A percentile compares a stretch with the other conserved stretches of the same genome.
Evolutionary conservation across 768 basidiomycete species (phyloP).

Genomic region (Omphalotus guepiniiformis): DNA sequence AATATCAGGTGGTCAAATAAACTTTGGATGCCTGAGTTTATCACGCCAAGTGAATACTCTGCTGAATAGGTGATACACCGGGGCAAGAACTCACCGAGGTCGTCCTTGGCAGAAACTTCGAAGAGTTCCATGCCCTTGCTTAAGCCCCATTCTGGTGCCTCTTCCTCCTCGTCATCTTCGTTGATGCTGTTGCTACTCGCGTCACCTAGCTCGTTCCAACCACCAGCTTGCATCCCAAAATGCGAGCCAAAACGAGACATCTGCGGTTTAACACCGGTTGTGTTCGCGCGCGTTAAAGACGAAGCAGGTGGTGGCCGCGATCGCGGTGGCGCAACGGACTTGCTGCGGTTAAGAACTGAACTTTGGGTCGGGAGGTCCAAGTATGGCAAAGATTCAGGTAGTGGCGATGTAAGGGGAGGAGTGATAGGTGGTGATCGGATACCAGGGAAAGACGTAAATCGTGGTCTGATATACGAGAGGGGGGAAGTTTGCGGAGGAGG

Average conservation of each 20-base stretch:
- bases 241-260: constrained; percentile 57
- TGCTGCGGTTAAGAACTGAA: constrained; percentile 50
- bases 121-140: constrained; percentile 84
- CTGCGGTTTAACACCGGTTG: constrained; percentile 40
- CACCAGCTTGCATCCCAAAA: constrained; percentile 45
- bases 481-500: constrained; percentile 59
- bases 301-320: constrained; percentile 41
- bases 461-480: constrained; percentile 72
- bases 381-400: constrained; percentile 58
- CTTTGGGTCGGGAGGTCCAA: constrained; percentile 56
- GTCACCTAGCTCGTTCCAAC: constrained; percentile 55
- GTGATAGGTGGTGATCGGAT: constrained; percentile 58
- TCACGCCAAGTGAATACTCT: neutral
- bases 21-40: constrained; percentile 61
- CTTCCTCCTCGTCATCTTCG: constrained; percentile 55
- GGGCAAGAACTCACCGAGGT: constrained; percentile 53
- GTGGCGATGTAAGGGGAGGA: constrained; percentile 37
- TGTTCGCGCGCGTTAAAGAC: constrained; percentile 45
- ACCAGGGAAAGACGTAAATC: constrained; percentile 70
- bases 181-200: constrained; percentile 64
- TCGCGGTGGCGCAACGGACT: constrained; percentile 41
- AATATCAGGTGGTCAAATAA: constrained; percentile 79
- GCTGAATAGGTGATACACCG: neutral
- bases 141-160: constrained; percentile 70
- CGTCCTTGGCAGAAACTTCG: constrained; percentile 90